Percentiles rank a stretch among this genome's conserved stretches.
Conservation (phyloP, 2,329 filamentous ascomycete genomes). For the Clonostachys rosea region DNA sequence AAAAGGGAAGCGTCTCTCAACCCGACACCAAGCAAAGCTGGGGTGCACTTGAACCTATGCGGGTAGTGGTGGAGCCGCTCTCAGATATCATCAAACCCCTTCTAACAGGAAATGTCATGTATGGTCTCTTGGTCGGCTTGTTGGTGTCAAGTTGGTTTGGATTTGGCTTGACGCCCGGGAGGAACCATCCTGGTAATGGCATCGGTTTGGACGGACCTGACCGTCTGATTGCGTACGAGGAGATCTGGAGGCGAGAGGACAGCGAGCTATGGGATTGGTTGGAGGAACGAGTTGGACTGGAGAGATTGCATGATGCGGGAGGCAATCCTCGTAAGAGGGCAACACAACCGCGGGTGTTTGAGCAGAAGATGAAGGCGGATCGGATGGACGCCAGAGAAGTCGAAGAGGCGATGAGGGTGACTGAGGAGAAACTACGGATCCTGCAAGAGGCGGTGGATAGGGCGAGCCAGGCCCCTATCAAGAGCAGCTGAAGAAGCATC, state of each 20-base stretch:
- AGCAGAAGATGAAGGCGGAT: conserved; percentile 54
- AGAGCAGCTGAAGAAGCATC: not conserved
- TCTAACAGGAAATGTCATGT: conserved; percentile 71
- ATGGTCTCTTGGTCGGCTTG: conserved; percentile 68
- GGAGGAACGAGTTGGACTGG: conserved; percentile 77
- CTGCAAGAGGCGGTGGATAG: conserved; percentile 68
- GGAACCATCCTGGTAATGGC: conserved; percentile 24
- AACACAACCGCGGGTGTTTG: conserved; percentile 49
- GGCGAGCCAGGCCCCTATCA: conserved; percentile 16
- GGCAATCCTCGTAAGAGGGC: conserved; percentile 34
- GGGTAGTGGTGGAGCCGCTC: conserved; percentile 64
- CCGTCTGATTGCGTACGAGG: conserved; percentile 79
- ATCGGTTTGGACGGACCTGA: conserved; percentile 43
- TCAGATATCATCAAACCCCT: conserved; percentile 66
- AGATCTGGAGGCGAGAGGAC: conserved; percentile 87
- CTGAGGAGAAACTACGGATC: conserved; percentile 76
- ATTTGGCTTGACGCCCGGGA: conserved; percentile 40
- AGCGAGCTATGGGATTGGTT: conserved; percentile 91
- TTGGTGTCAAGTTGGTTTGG: conserved; percentile 73
- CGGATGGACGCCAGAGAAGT: conserved; percentile 70
- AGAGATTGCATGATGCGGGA: conserved; percentile 41
- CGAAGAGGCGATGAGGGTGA: conserved; percentile 76
- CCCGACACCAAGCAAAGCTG: conserved; percentile 52
- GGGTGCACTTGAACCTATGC: conserved; percentile 79
- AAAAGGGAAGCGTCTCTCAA: conserved; percentile 27